Conservation (phyloP, 352 stramenopile genomes). For the Phytopythium delawarense region DNA sequence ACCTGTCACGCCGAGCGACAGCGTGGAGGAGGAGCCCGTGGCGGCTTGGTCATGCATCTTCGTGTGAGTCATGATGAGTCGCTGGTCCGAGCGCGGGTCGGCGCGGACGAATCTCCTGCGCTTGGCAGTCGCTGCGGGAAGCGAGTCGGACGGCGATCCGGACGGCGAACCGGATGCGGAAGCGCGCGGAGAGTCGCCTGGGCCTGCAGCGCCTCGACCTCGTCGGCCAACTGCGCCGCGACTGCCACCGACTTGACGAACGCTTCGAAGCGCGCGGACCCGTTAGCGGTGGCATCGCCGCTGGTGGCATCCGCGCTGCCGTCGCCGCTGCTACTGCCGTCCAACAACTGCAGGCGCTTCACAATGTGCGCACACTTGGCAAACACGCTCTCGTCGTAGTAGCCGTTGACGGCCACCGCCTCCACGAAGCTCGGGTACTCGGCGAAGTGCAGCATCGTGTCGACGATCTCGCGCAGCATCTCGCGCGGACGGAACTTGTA, state of each 20-base stretch:
- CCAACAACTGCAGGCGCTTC: constrained; percentile 58
- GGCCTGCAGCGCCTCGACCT: no score
- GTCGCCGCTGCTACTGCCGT: constrained; percentile 26
- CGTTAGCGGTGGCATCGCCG: not conserved
- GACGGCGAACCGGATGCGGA: constrained; percentile 3
- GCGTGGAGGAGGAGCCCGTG: not conserved
- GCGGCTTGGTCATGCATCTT: no score
- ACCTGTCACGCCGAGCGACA: not conserved
- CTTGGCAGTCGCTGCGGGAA: no score
- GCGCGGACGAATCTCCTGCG: not conserved
- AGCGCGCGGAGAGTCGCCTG: no score
- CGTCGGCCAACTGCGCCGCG: constrained; percentile 36
- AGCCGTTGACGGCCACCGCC: constrained; percentile 89
- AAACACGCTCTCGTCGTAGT: constrained; percentile 75
- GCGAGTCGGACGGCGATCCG: no score
- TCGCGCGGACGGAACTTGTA: constrained; percentile 98
- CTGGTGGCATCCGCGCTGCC: constrained; percentile 6
- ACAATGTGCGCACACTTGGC: constrained; percentile 68
- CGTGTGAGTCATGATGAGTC: not conserved
- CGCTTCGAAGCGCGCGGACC: constrained; percentile 27
- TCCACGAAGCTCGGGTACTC: constrained; percentile 87
- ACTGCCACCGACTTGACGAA: constrained; percentile 57
- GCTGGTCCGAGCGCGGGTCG: no score
- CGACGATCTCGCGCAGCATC: constrained; percentile 95
- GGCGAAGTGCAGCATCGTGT: constrained; percentile 95